phyloP scores from a whole-genome alignment of 164 flowering plant genomes.

The Vitis labrusca region DNA sequence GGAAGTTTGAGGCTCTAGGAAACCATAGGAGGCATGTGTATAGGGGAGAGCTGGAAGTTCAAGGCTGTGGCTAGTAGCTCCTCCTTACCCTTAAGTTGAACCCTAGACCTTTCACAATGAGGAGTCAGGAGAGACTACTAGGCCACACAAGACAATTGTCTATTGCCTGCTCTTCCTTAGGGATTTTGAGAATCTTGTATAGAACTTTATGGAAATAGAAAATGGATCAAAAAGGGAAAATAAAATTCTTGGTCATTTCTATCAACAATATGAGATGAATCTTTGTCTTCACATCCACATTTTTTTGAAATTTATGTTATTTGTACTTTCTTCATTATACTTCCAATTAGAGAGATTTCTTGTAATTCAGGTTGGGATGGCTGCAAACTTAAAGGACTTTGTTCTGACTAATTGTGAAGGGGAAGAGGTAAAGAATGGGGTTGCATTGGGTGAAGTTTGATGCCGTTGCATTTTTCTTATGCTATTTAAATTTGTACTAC shows the following conservation, averaged over 20 bases:
- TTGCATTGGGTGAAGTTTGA: not conserved
- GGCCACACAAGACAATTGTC: not conserved
- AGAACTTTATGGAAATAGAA: not conserved
- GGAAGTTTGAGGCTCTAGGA: not conserved
- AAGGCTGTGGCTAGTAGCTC: too few species aligned
- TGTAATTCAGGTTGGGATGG: constrained; percentile 71
- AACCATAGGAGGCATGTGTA: not conserved
- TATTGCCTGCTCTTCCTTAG: not conserved
- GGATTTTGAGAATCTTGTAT: not conserved
- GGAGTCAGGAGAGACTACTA: too few species aligned
- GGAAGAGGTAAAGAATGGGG: constrained; percentile 47
- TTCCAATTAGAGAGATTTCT: not conserved
- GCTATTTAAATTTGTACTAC: not conserved
- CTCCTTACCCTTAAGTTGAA: too few species aligned
- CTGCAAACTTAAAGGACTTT: constrained; percentile 86
- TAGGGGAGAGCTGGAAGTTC: not conserved
- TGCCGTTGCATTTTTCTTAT: not conserved
- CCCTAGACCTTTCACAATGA: not conserved
- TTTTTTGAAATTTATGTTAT: not conserved
- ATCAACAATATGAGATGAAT: too few species aligned
- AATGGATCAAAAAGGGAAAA: too few species aligned
- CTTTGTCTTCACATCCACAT: too few species aligned
- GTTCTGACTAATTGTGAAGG: constrained; percentile 69
- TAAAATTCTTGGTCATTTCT: too few species aligned
- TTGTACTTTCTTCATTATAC: not conserved